Conservation (phyloP, 345 rosid species). For the Firmiana major region DNA sequence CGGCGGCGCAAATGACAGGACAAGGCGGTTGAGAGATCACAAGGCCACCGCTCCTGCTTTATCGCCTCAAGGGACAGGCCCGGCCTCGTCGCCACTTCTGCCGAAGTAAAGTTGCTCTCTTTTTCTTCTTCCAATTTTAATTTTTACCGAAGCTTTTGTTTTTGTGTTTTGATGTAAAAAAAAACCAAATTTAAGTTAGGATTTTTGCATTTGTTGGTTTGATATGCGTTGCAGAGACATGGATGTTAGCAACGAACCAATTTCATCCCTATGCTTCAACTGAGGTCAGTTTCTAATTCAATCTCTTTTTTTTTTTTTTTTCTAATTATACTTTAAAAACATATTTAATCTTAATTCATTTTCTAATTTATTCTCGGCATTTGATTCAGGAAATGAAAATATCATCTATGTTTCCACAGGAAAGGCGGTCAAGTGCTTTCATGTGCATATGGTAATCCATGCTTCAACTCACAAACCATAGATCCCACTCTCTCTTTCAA, state of each 20-base stretch:
- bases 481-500: too few species aligned
- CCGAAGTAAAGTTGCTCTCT: conserved; percentile 45
- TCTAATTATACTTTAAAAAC: neutral
- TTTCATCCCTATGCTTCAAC: conserved; percentile 73
- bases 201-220: conserved; percentile 88
- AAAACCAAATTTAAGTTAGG: conserved; percentile 35
- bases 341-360: neutral
- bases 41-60: conserved; percentile 66
- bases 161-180: neutral
- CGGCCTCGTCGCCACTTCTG: conserved; percentile 66
- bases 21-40: conserved; percentile 80
- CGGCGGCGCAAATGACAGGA: conserved; percentile 33
- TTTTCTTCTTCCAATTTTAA: conserved; percentile 7
- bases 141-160: conserved; percentile 1
- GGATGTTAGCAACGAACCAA: conserved; percentile 60
- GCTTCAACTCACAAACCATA: too few species aligned
- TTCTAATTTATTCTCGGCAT: neutral
- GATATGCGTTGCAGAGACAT: conserved; percentile 89
- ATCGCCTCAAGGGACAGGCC: conserved; percentile 71
- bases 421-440: conserved; percentile 70
- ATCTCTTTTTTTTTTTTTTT: neutral
- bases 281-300: conserved; percentile 41
- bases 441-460: conserved; percentile 65
- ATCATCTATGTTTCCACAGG: conserved; percentile 64
- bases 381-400: conserved; percentile 63